A percentile compares a stretch with the other conserved stretches of the same genome.
phyloP scores from a whole-genome alignment of 2,329 filamentous ascomycete species.

The Fusarium udum region DNA sequence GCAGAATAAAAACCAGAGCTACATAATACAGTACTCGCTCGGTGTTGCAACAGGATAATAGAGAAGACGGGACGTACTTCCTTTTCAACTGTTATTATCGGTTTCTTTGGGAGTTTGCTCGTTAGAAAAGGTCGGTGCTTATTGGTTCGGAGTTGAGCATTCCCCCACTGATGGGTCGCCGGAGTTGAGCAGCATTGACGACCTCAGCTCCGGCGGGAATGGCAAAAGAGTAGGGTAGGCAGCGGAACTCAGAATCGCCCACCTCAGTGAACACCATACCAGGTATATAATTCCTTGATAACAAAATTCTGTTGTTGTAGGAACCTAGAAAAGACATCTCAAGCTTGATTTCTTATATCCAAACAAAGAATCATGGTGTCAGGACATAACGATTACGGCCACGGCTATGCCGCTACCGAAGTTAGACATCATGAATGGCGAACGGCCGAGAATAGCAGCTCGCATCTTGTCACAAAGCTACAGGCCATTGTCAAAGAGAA shows the following conservation, averaged over 20 bases:
- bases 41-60: neutral
- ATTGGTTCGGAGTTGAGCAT: constrained; percentile 3
- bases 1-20: neutral
- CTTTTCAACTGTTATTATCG: neutral
- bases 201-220: constrained; percentile 4
- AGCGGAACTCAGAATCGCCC: neutral
- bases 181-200: constrained; percentile 9
- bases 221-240: neutral
- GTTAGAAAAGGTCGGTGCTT: neutral
- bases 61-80: neutral
- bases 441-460: constrained; percentile 55
- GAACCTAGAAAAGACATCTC: neutral
- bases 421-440: constrained; percentile 50
- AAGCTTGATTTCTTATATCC: neutral
- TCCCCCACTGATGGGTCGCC: neutral
- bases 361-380: constrained; percentile 25
- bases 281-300: neutral
- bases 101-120: neutral
- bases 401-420: constrained; percentile 40
- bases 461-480: constrained; percentile 55
- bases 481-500: constrained; percentile 35
- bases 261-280: neutral
- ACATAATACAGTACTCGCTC: neutral
- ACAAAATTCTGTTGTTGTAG: neutral
- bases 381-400: constrained; percentile 42